phyloP scores from a whole-genome alignment of 441 rosid genomes.

The Aleurites moluccanus region DNA sequence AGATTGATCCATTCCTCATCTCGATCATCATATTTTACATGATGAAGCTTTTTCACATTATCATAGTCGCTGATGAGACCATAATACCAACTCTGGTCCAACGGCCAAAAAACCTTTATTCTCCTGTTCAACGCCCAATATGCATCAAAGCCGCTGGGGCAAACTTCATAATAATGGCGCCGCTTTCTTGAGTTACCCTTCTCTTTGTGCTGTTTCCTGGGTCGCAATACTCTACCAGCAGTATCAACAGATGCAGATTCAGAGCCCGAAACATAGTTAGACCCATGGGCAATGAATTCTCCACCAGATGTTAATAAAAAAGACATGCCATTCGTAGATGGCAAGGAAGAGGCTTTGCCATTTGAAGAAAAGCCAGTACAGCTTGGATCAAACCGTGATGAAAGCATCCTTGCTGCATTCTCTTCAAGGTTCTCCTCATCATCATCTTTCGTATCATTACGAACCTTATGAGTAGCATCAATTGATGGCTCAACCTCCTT shows the following conservation, averaged over 20 bases:
- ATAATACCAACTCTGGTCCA: slow-evolving; percentile 88
- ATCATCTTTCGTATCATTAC: slow-evolving; percentile 53
- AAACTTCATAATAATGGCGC: slow-evolving; percentile 84
- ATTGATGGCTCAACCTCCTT: slow-evolving; percentile 43
- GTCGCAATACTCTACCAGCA: slow-evolving; percentile 73
- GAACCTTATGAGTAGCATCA: slow-evolving; percentile 35
- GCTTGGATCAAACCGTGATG: slow-evolving; percentile 87
- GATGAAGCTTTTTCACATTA: slow-evolving; percentile 72
- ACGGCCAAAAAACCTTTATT: slow-evolving; percentile 93
- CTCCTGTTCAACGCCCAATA: slow-evolving; percentile 68
- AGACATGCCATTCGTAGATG: slow-evolving; percentile 43
- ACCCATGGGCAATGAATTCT: slow-evolving; percentile 31
- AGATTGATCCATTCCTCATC: slow-evolving; percentile 96
- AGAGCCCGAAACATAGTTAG: slow-evolving; percentile 43
- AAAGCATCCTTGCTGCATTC: slow-evolving; percentile 96
- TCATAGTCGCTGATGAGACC: slow-evolving; percentile 82
- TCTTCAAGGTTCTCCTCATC: slow-evolving; percentile 96
- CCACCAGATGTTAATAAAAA: slow-evolving; percentile 43
- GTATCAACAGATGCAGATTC: slow-evolving; percentile 55
- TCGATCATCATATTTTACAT: slow-evolving; percentile 94
- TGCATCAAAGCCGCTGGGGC: slow-evolving; percentile 61
- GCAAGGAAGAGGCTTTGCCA: slow-evolving; percentile 42
- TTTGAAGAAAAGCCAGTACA: slow-evolving; percentile 72
- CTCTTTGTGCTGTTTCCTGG: slow-evolving; percentile 56
- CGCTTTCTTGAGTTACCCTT: slow-evolving; percentile 65